A percentile compares a stretch with the other conserved stretches of the same genome.
phyloP scores from a whole-genome alignment of 2,329 filamentous ascomycete species.

The Scedosporium boydii region DNA sequence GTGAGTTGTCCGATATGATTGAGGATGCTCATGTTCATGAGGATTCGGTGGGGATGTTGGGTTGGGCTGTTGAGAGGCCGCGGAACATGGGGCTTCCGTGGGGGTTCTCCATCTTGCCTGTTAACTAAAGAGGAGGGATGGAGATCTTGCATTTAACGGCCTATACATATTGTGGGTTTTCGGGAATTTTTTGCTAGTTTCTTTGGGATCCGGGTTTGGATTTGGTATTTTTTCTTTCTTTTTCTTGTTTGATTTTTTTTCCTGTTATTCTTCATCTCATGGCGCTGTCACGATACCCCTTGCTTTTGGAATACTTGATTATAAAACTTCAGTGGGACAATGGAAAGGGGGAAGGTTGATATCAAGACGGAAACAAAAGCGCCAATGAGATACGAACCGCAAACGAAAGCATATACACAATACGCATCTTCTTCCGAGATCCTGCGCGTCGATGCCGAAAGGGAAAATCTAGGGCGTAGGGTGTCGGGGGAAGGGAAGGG shows the following conservation, averaged over 20 bases:
- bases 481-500: not conserved
- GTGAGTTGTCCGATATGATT: conserved; percentile 5
- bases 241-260: not conserved
- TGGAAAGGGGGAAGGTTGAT: not conserved
- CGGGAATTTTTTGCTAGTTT: not conserved
- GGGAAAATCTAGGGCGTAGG: no score
- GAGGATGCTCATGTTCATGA: conserved; percentile 8
- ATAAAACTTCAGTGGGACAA: not conserved
- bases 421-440: no score
- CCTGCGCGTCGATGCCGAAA: no score
- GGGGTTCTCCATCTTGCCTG: conserved; percentile 26
- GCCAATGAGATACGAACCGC: not conserved
- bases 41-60: not conserved
- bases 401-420: not conserved
- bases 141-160: not conserved
- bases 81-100: conserved; percentile 26
- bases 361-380: not conserved
- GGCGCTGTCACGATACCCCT: not conserved
- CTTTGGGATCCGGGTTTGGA: not conserved
- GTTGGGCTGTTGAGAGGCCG: conserved; percentile 9
- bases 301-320: not conserved
- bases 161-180: not conserved
- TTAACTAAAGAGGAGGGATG: conserved; percentile 18
- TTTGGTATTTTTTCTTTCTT: not conserved
- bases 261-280: not conserved